Percentiles rank a stretch among this genome's conserved stretches.
These are phyloP conservation scores for Globisporangium solare DNA, from an alignment of 352 stramenopile species.

Conservation along the genomic window DNA sequence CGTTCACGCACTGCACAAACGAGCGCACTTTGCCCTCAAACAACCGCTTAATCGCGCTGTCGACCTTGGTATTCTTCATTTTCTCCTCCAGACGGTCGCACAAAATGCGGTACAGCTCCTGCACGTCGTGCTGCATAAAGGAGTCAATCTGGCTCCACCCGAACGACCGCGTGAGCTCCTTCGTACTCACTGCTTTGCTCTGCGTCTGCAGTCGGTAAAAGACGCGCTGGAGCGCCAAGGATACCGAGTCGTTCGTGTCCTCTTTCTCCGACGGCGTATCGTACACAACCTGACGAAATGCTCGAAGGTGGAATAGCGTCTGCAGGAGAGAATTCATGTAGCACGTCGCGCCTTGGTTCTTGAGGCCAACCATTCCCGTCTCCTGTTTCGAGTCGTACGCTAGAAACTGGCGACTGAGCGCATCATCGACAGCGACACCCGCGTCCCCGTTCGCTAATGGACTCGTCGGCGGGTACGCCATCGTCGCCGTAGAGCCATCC, in stretches of 20 bases:
- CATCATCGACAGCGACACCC: constrained; percentile 5
- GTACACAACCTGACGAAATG: constrained; percentile 85
- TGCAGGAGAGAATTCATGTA: constrained; percentile 94
- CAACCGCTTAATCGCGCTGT: constrained; percentile 76
- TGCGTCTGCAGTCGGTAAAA: constrained; percentile 81
- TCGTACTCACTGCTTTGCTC: constrained; percentile 82
- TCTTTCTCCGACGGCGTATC: constrained; percentile 70
- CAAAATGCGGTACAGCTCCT: constrained; percentile 89
- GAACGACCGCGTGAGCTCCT: constrained; percentile 91
- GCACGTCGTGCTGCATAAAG: constrained; percentile 93
- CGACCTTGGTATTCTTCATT: constrained; percentile 86
- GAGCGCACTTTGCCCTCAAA: constrained; percentile 89
- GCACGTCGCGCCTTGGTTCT: constrained; percentile 90
- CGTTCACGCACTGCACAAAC: constrained; percentile 90
- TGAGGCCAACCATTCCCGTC: constrained; percentile 84
- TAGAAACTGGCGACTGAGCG: constrained; percentile 23
- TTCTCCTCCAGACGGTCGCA: constrained; percentile 92
- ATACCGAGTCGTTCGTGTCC: constrained; percentile 83
- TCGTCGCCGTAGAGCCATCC: constrained; percentile 8
- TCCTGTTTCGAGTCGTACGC: constrained; percentile 77
- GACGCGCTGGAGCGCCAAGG: constrained; percentile 76
- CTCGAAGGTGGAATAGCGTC: constrained; percentile 87
- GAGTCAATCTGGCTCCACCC: constrained; percentile 89
- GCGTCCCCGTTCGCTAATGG: constrained; percentile 19
- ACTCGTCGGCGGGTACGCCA: constrained; percentile 10